These are phyloP conservation scores for Stachybotrys echinatus DNA, from an alignment of 2,329 filamentous ascomycete genomes.

Conservation along the genomic window DNA sequence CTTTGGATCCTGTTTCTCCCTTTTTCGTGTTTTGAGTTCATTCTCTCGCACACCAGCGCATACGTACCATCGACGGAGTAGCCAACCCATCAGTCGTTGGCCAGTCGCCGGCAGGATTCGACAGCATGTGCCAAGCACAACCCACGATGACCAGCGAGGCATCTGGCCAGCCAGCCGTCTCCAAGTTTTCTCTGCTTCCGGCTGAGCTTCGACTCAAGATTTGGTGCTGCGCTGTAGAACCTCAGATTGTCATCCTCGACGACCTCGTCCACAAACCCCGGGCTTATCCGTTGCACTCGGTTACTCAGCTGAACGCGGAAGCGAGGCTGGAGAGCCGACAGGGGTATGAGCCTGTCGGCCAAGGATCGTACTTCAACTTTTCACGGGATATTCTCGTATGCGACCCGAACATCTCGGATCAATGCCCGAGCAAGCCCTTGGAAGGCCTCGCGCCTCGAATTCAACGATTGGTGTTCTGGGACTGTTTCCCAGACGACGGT, in stretches of 20 bases:
- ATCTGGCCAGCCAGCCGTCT: slow-evolving; percentile 3
- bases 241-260: slow-evolving; percentile 28
- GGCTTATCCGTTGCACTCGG: slow-evolving; percentile 27
- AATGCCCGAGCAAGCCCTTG: slow-evolving; percentile 22
- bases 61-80: neutral
- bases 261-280: slow-evolving; percentile 23
- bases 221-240: slow-evolving; percentile 29
- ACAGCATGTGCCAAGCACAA: neutral
- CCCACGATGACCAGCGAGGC: neutral
- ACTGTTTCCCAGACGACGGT: slow-evolving; percentile 32
- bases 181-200: slow-evolving; percentile 23
- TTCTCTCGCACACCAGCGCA: neutral
- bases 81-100: neutral
- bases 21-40: too few species aligned
- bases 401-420: slow-evolving; percentile 28
- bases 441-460: slow-evolving; percentile 26
- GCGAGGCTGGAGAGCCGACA: slow-evolving; percentile 25
- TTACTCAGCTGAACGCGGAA: slow-evolving; percentile 30
- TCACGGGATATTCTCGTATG: slow-evolving; percentile 30
- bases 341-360: slow-evolving; percentile 27
- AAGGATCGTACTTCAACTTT: slow-evolving; percentile 31
- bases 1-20: neutral
- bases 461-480: slow-evolving; percentile 31
- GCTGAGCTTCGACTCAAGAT: slow-evolving; percentile 31
- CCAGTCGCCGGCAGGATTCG: neutral